phyloP scores from a whole-genome alignment of 106 monocot species.

The Acorus calamus region DNA sequence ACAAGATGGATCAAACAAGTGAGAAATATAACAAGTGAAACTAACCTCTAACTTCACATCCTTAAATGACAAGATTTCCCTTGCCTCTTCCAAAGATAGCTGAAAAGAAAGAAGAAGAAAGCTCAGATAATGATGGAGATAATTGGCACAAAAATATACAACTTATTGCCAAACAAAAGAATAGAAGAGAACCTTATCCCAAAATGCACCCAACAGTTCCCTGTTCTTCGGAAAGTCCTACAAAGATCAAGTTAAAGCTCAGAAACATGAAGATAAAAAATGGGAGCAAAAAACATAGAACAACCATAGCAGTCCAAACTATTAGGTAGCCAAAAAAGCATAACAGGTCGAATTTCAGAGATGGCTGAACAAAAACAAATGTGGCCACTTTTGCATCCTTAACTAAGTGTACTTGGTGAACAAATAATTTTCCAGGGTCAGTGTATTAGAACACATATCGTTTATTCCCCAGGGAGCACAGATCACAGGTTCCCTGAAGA shows the following conservation, averaged over 20 bases:
- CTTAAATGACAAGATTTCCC: constrained; percentile 45
- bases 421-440: too few relatives aligned
- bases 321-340: too few relatives aligned
- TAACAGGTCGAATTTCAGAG: too few relatives aligned
- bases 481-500: too few relatives aligned
- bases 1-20: background rate
- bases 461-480: too few relatives aligned
- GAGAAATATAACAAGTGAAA: background rate
- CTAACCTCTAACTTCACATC: constrained; percentile 63
- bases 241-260: constrained; percentile 8
- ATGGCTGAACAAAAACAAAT: too few relatives aligned
- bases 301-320: too few relatives aligned
- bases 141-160: background rate
- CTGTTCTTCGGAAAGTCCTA: constrained; percentile 61
- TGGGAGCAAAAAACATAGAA: too few relatives aligned
- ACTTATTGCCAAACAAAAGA: background rate
- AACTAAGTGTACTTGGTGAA: too few relatives aligned
- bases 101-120: constrained; percentile 18
- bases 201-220: constrained; percentile 44
- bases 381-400: too few relatives aligned
- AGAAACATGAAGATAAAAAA: background rate
- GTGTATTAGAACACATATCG: too few relatives aligned
- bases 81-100: constrained; percentile 44
- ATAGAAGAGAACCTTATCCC: constrained; percentile 55
- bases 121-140: background rate